A percentile compares a stretch with the other conserved stretches of the same genome.
phyloP scores from a whole-genome alignment of 106 monocot genomes.

The Dendrobium huoshanense region DNA sequence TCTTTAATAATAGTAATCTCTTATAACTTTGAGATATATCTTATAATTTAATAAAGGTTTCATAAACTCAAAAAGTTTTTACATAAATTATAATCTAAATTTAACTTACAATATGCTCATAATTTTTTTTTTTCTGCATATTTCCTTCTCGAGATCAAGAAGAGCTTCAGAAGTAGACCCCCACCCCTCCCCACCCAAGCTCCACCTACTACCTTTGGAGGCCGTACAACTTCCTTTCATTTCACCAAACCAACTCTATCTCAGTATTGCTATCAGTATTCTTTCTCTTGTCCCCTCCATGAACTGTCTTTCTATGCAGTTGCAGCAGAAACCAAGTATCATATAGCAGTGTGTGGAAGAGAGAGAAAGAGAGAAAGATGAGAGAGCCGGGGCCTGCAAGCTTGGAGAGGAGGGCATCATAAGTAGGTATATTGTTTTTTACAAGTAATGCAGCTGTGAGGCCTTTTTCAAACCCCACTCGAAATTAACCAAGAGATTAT shows the following conservation, averaged over 20 bases:
- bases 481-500: background rate
- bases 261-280: slow-evolving; percentile 1
- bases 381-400: background rate
- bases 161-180: background rate
- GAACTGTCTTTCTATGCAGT: slow-evolving; percentile 5
- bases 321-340: slow-evolving; percentile 9
- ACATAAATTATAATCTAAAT: too few species aligned
- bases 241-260: slow-evolving; percentile 10
- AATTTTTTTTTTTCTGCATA: too few species aligned
- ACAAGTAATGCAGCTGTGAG: background rate
- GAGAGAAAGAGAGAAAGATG: background rate
- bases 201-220: background rate
- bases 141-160: too few species aligned
- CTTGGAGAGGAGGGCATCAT: background rate
- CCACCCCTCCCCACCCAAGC: background rate
- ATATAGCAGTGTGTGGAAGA: slow-evolving; percentile 1
- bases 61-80: too few species aligned
- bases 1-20: too few species aligned
- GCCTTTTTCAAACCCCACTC: background rate
- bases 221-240: slow-evolving; percentile 6
- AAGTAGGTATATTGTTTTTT: background rate
- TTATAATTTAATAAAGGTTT: too few species aligned
- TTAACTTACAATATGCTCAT: too few species aligned
- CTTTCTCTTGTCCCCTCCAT: slow-evolving; percentile 10
- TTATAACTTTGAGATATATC: too few species aligned